Percentiles rank a stretch among this genome's conserved stretches.
Conservation (phyloP, 495 filamentous ascomycete genomes). For the Neurospora hispaniola region DNA sequence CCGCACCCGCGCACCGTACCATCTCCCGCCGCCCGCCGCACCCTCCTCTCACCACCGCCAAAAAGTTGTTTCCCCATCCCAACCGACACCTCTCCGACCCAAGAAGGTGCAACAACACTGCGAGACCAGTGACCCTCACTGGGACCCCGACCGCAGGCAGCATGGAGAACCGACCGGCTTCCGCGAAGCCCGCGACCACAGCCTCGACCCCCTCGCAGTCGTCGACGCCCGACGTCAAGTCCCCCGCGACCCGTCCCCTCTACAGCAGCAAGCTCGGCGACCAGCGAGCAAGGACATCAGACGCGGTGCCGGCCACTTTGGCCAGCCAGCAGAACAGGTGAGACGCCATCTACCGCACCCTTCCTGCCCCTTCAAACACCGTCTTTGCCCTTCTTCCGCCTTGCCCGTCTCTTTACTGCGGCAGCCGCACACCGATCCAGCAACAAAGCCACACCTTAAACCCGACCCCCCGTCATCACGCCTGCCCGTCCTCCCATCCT, state of each 20-base stretch:
- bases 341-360: conserved; percentile 20
- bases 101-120: conserved; percentile 14
- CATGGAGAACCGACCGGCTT: conserved; percentile 27
- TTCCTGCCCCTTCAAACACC: conserved; percentile 8
- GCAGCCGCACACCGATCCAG: conserved; percentile 2
- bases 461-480: conserved; percentile 1
- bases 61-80: conserved; percentile 10
- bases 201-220: conserved; percentile 16
- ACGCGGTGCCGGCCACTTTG: conserved; percentile 14
- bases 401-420: conserved; percentile 10
- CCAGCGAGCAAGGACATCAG: conserved; percentile 15
- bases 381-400: conserved; percentile 4
- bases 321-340: conserved; percentile 18
- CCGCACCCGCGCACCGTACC: conserved; percentile 4
- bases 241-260: conserved; percentile 17
- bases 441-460: conserved; percentile 13
- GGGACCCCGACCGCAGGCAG: conserved; percentile 11
- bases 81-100: neutral
- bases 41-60: conserved; percentile 16
- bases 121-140: conserved; percentile 16
- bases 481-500: neutral
- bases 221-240: conserved; percentile 18
- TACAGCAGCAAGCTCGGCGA: conserved; percentile 29
- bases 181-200: conserved; percentile 16
- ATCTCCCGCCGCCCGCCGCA: conserved; percentile 18